A percentile compares a stretch with the other conserved stretches of the same genome.
Conservation (phyloP, 2,329 filamentous ascomycete genomes). For the Plenodomus biglobosus region DNA sequence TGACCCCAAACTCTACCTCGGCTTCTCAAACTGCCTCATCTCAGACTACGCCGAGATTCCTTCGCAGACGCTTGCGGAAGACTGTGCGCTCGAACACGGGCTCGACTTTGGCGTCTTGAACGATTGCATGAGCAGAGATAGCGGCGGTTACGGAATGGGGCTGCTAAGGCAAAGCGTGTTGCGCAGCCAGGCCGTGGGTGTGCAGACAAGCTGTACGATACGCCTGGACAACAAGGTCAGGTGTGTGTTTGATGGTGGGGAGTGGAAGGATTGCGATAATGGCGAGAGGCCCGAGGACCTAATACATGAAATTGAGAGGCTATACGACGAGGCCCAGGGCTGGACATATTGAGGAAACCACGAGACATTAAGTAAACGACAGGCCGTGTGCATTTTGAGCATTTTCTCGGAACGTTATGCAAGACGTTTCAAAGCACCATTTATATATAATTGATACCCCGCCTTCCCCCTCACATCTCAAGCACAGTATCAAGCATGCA, state of each 20-base stretch:
- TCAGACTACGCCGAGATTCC: conserved; percentile 77
- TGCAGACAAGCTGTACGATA: conserved; percentile 52
- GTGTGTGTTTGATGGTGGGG: conserved; percentile 77
- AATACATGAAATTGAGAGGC: conserved; percentile 73
- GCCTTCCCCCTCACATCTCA: background rate
- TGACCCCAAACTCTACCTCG: conserved; percentile 82
- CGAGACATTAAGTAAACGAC: too few species aligned
- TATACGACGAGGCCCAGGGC: conserved; percentile 51
- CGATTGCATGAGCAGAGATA: conserved; percentile 74
- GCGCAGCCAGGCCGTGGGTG: conserved; percentile 56
- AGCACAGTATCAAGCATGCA: background rate
- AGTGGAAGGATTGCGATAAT: conserved; percentile 77
- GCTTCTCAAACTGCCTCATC: conserved; percentile 89
- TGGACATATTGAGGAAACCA: conserved; percentile 27
- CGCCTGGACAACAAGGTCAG: conserved; percentile 75
- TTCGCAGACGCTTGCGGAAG: conserved; percentile 72
- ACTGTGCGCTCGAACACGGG: conserved; percentile 88
- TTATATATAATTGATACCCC: background rate
- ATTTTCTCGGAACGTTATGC: too few species aligned
- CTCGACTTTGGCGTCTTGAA: conserved; percentile 82
- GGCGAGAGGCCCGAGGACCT: conserved; percentile 71
- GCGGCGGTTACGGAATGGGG: conserved; percentile 69
- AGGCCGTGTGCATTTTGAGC: background rate
- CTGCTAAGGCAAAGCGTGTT: conserved; percentile 69
- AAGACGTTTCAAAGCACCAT: background rate